Base-by-base conservation (phyloP, 345 rosid genomes). In the Laguncularia racemosa region DNA sequence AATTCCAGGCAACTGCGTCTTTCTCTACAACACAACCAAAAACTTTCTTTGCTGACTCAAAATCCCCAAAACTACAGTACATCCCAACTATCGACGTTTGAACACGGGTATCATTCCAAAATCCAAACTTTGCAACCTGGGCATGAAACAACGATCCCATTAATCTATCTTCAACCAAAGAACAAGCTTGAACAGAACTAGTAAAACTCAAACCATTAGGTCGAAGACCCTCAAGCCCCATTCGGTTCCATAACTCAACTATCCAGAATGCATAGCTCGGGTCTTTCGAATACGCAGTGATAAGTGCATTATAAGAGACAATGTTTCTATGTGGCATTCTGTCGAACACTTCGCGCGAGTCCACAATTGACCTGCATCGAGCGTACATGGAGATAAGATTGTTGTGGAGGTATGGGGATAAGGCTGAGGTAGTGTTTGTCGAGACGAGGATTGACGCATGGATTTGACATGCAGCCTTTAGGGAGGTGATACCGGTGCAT, bases 61-160 rank as follows among this genome's bases (percentile, higher is more conserved):
- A 51, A 64, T 89, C 89, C 66, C 88, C 81, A 11, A 82, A 78
- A 60, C 68, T 73, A 2, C 80, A 81, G 60, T 84, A 83, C 91
- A 84, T 81, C 17, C 97, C 86, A 7, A 92, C 75, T 65, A 89
- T 60, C 4, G 97, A 81, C 11, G 97, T 89, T 69, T 86, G 88
- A 48, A 92, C 75, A 67, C 77, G 71, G 23, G 78, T 48, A 68
- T 84, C 62, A 63, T 67, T 65, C 2, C 51, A 55, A 60, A 56
- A 76, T 44, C 95, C 95, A 56, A 58, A 63, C 67, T 81, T 81
- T 15, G 78, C 54, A 21, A 71, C 81, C 57, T 68, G 78, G 10
- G 73, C 74, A 62, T 92, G 95, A 50, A 92, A 43, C 55, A 48
- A 46, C 3, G 71, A 71, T 16, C 97, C 95, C 67, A 73, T 44